These are phyloP conservation scores for Paramecium sexaurelia DNA, from an alignment of 73 alveolate genomes.

Conservation along the genomic window DNA sequence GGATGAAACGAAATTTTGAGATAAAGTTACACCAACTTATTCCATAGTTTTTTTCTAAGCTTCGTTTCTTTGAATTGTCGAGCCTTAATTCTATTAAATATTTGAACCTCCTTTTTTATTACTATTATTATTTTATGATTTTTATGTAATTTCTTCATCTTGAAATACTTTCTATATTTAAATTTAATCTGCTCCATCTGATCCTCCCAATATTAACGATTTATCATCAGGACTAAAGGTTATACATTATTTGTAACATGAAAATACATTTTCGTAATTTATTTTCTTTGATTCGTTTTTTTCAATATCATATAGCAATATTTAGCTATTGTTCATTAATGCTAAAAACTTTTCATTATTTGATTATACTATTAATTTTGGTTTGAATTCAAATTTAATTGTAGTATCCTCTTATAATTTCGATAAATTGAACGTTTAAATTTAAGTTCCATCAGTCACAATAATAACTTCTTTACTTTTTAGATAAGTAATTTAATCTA, in stretches of 20 bases:
- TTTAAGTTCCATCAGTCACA: neutral
- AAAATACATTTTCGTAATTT: neutral
- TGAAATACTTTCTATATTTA: neutral
- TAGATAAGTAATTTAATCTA: neutral
- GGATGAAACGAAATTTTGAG: neutral
- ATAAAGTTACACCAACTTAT: neutral
- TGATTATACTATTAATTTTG: neutral
- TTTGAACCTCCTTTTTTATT: neutral
- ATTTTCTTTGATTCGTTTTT: neutral
- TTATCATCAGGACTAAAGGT: neutral
- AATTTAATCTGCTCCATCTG: neutral
- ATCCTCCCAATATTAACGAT: neutral
- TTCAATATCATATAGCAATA: neutral
- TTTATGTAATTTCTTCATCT: neutral
- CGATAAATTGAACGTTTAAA: neutral
- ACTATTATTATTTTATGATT: neutral
- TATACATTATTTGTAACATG: neutral
- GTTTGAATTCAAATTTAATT: neutral
- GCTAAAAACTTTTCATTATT: neutral
- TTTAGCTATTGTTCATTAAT: neutral
- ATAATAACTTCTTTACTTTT: neutral
- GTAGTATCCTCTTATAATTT: neutral
- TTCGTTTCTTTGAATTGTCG: neutral
- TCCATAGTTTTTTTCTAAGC: neutral
- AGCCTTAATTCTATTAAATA: neutral